phyloP scores from a whole-genome alignment of 495 filamentous ascomycete species.

The Ramalina intermedia region DNA sequence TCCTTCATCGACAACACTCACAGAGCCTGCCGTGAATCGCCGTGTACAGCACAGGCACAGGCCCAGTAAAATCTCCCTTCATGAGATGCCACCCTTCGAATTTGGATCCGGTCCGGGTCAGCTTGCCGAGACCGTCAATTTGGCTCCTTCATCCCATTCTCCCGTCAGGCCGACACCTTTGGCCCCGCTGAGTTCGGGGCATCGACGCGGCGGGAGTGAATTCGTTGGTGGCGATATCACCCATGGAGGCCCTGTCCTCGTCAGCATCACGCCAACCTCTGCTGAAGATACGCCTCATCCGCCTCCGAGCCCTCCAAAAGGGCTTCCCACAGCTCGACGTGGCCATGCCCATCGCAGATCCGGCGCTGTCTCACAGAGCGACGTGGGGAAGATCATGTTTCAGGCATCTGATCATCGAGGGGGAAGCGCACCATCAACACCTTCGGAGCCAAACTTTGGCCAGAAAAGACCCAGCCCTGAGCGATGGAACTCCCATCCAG shows the following conservation, averaged over 20 bases:
- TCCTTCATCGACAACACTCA: too few relatives aligned
- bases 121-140: conserved; percentile 2
- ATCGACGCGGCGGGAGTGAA: conserved; percentile 66
- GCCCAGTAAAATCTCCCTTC: conserved; percentile 10
- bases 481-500: conserved; percentile 26
- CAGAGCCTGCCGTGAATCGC: too few relatives aligned
- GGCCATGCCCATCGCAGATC: conserved; percentile 77
- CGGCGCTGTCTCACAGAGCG: conserved; percentile 73
- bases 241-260: conserved; percentile 39
- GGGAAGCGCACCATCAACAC: conserved; percentile 55
- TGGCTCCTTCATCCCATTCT: conserved; percentile 21
- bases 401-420: conserved; percentile 34
- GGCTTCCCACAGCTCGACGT: conserved; percentile 36
- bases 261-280: conserved; percentile 34
- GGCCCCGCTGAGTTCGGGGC: conserved; percentile 24
- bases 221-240: conserved; percentile 66
- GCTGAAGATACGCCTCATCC: conserved; percentile 39
- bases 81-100: conserved; percentile 22
- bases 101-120: conserved; percentile 7
- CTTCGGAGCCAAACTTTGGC: conserved; percentile 32
- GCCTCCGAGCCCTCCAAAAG: conserved; percentile 26
- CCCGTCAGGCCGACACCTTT: conserved; percentile 13
- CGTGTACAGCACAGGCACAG: not conserved
- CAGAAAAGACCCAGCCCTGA: conserved; percentile 19
- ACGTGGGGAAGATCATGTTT: conserved; percentile 60